Conservation (phyloP, 495 filamentous ascomycete genomes). For the Trypethelium eluteriae region DNA sequence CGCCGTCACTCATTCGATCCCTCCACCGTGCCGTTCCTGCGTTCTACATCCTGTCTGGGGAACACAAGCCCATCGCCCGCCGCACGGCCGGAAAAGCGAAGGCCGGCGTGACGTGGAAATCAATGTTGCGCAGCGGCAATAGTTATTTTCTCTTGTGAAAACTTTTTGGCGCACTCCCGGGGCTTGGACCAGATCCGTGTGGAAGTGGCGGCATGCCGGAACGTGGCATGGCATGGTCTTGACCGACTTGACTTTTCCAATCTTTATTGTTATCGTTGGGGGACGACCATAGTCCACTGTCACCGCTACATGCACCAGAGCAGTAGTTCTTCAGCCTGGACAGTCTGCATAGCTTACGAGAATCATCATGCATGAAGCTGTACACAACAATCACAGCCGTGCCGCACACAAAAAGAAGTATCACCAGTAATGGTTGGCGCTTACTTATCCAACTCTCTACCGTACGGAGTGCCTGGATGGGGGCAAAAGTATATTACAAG, state of each 20-base stretch:
- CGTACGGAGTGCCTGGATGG: not conserved
- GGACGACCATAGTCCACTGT: not conserved
- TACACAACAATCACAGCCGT: not conserved
- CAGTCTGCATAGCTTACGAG: slow-evolving; percentile 5
- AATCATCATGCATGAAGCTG: slow-evolving; percentile 2
- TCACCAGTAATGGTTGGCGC: not conserved
- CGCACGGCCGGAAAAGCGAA: not conserved
- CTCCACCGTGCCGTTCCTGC: slow-evolving; percentile 1
- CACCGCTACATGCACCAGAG: not conserved
- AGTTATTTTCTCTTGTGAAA: not conserved
- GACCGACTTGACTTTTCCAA: not conserved
- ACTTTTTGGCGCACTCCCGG: not conserved
- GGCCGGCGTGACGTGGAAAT: not conserved
- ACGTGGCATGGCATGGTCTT: slow-evolving; percentile 11
- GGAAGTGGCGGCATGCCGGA: not conserved
- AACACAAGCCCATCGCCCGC: not conserved
- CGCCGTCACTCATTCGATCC: not conserved
- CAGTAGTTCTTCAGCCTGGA: not conserved
- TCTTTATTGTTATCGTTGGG: too few species aligned
- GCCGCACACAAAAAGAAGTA: not conserved
- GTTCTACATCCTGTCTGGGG: not conserved
- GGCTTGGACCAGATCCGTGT: not conserved
- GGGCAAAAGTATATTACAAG: not conserved
- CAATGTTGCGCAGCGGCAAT: slow-evolving; percentile 6
- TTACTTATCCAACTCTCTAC: slow-evolving; percentile 2